Base-by-base conservation (phyloP, 495 filamentous ascomycete genomes). In the Penicillium crystallinum region DNA sequence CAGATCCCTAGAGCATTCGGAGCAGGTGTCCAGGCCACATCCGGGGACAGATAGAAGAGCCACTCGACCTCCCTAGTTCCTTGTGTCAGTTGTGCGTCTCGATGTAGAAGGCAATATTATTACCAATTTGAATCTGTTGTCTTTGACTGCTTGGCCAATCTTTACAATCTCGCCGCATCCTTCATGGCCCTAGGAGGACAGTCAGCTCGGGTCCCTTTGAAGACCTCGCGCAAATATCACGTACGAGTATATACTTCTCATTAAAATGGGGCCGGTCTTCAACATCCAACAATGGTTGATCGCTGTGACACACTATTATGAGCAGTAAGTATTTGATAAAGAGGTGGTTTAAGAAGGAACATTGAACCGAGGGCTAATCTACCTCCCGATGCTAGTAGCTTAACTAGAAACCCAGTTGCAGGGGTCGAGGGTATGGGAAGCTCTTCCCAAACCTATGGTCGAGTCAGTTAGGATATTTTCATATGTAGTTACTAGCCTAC, bases 221-320 rank as follows among this genome's bases (percentile, higher is more conserved):
- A 17, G 0, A 12, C 27, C 14, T 6, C 14, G 5, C 1, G 18
- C 4, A 15, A 22, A 39, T 10, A 39, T 15, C 17, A 35, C 33
- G 17, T 46, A 63, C 59, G 1, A 63, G 53, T 17, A 40, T 63
- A 19, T 63, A 63, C n/a, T 54, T 54, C 12, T 63, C 59, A 30
- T 59, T 43, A 36, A 63, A 63, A 1, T 55, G 56, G 9, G 56
- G 59, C 2, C 56, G 40, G 33, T 63, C 56, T 46, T 63, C 59
- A 29, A 63, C 44, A 18, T 59, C 56, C 3, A 63, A 22, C 2
- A 63, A 38, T 15, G 56, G 53, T 18, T 63, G 56, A 34, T 63
- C 59, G 37, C 59, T 63, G 15, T 56, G 53, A 45, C 59, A 63
- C 0, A 63, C 59, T 63, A 18, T 3, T 11, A 42, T 18, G 41